phyloP scores from a whole-genome alignment of 805 yeast species.

The Citeromyces nyonsensis region DNA sequence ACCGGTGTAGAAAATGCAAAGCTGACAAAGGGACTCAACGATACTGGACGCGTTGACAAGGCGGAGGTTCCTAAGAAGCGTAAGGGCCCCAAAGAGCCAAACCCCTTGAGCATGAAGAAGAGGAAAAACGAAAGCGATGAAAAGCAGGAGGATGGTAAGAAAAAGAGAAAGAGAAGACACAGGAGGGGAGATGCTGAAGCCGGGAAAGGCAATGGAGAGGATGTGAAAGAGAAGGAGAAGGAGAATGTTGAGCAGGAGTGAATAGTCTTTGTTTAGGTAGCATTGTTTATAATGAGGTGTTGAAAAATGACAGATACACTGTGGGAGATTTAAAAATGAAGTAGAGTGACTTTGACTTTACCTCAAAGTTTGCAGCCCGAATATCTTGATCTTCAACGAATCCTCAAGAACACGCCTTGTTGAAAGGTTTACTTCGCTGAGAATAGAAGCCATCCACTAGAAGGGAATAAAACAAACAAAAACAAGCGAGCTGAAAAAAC shows the following conservation, averaged over 20 bases:
- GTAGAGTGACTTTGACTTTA: too few relatives aligned
- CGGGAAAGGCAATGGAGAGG: not conserved
- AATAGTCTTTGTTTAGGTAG: too few relatives aligned
- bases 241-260: not conserved
- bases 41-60: conserved; percentile 22
- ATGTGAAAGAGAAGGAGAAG: not conserved
- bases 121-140: conserved; percentile 19
- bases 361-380: too few relatives aligned
- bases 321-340: too few relatives aligned
- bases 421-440: too few relatives aligned
- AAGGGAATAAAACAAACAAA: too few relatives aligned
- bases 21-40: conserved; percentile 67
- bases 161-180: conserved; percentile 1
- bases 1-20: conserved; percentile 45
- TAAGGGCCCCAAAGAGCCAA: conserved; percentile 70
- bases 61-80: conserved; percentile 18
- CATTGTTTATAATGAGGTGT: too few relatives aligned
- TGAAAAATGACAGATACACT: too few relatives aligned
- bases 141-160: not conserved
- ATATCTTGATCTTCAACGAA: too few relatives aligned
- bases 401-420: too few relatives aligned
- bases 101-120: conserved; percentile 82
- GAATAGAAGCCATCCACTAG: too few relatives aligned
- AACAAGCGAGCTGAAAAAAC: too few relatives aligned
- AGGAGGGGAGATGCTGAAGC: not conserved